A percentile compares a stretch with the other conserved stretches of the same genome.
phyloP scores from a whole-genome alignment of 208 protist species.

The Blechomonas ayalai region DNA sequence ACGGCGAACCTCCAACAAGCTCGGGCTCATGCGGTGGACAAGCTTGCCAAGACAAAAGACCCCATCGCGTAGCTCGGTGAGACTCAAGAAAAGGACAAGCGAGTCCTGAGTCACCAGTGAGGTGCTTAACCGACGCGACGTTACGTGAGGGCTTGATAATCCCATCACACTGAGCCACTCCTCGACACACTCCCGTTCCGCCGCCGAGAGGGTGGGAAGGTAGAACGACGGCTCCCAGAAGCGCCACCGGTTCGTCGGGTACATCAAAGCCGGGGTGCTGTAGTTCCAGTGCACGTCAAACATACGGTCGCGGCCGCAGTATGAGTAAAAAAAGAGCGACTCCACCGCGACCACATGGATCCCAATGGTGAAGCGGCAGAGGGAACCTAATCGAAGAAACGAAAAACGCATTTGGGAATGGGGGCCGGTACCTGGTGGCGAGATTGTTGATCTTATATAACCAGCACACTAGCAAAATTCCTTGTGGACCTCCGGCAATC shows the following conservation, averaged over 20 bases:
- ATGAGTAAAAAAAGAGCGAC: conserved; percentile 24
- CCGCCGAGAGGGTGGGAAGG: conserved; percentile 17
- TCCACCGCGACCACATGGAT: conserved; percentile 18
- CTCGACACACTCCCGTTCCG: conserved; percentile 50
- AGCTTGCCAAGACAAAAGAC: conserved; percentile 28
- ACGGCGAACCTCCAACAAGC: conserved; percentile 38
- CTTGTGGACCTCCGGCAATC: too few species aligned
- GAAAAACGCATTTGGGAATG: conserved; percentile 3
- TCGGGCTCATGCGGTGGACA: conserved; percentile 19
- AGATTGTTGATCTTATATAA: too few species aligned
- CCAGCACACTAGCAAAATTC: too few species aligned
- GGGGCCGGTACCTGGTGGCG: too few species aligned
- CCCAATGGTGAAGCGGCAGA: conserved; percentile 20
- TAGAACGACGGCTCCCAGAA: conserved; percentile 44
- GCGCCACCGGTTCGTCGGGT: conserved; percentile 14
- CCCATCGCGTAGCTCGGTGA: conserved; percentile 39
- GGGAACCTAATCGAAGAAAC: conserved; percentile 4
- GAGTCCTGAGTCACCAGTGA: conserved; percentile 45
- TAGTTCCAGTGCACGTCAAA: conserved; percentile 59
- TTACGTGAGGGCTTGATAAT: conserved; percentile 16
- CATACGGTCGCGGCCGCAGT: conserved; percentile 22
- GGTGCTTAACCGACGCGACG: conserved; percentile 21
- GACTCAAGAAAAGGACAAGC: conserved; percentile 36
- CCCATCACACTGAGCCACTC: conserved; percentile 33
- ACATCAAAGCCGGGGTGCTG: conserved; percentile 33